Evolutionary conservation across 768 basidiomycete genomes (phyloP).

Genomic region (Tylopilus cervinicoccineus): DNA sequence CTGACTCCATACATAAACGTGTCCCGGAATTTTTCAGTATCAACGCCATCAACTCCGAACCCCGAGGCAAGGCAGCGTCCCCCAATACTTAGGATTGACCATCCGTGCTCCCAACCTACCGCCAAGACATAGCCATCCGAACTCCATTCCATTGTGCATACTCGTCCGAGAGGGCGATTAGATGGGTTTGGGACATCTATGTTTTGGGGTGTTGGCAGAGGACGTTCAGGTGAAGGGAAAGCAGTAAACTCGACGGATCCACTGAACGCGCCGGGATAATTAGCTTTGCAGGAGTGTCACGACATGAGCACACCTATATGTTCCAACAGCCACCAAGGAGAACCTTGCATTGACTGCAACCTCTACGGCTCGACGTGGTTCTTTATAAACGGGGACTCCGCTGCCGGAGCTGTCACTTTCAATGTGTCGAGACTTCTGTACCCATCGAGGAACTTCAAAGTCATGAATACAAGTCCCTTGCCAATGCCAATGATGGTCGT

Average conservation of each 20-base stretch:
- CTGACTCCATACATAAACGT: slow-evolving; percentile 79
- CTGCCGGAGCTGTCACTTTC: slow-evolving; percentile 41
- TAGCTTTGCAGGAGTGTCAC: background rate
- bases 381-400: slow-evolving; percentile 44
- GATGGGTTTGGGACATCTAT: slow-evolving; percentile 62
- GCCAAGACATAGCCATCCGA: slow-evolving; percentile 94
- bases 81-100: slow-evolving; percentile 88
- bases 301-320: slow-evolving; percentile 45
- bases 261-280: slow-evolving; percentile 31
- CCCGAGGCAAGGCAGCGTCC: slow-evolving; percentile 83
- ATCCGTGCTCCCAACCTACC: slow-evolving; percentile 86
- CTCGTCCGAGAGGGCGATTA: slow-evolving; percentile 54
- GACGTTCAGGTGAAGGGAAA: slow-evolving; percentile 62
- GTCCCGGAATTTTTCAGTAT: slow-evolving; percentile 67
- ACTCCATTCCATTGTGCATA: slow-evolving; percentile 81
- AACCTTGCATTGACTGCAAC: slow-evolving; percentile 77
- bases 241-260: slow-evolving; percentile 64
- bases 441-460: slow-evolving; percentile 71
- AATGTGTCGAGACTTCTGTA: slow-evolving; percentile 66
- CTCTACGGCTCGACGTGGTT: slow-evolving; percentile 60
- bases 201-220: slow-evolving; percentile 54
- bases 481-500: slow-evolving; percentile 60
- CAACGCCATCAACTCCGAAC: slow-evolving; percentile 63
- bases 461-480: slow-evolving; percentile 78
- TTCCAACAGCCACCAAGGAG: slow-evolving; percentile 80